Base-by-base conservation (phyloP, 306 rosid genomes). In the Cicer pinnatifidum region DNA sequence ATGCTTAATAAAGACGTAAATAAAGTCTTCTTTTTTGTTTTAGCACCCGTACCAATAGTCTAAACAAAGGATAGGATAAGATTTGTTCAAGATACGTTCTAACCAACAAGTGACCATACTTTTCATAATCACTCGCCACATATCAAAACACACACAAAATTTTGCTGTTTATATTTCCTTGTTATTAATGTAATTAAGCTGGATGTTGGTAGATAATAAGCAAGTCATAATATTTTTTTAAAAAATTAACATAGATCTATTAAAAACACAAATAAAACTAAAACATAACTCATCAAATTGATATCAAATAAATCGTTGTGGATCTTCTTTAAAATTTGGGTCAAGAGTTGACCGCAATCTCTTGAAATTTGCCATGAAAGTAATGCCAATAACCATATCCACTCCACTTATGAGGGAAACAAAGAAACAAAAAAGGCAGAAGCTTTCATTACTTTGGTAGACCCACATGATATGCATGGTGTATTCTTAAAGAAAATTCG, bases 1-100 rank as follows among this genome's bases (percentile, higher is more conserved):
- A 47, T 33, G 33, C 64, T 75, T 50, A 73, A 75, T 44, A 17
- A 74, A 74, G 13, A 62, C 60, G 57, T 76, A 68, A 67, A 46
- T 58, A 41, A 28, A 69, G 66, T 47, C 61, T 9, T 68, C 13
- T 9, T 13, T 47, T 58, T 46, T 28, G 33, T 3, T 54, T 35
- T 9, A 28, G 50, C 52, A 60, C 19, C 39, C 35, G n/a, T 60
- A 75, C 52, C 40, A 6, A 80, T 68, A 59, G 59, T 43, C 69
- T 68, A 68, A 68, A 17, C 33, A 39, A 74, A 44, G 20, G 73
- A 69, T 68, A 76, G 41, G 84, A 81, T 81, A 76, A 81, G 84
- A 81, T 76, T 81, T 81, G 81, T 54, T 53, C 7, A 62, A 75
- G 78, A 81, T 75, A 62, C 74, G 77, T 57, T 80, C 61, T 10